Conservation (phyloP, 208 protist species). For the Trypanosoma brucei region DNA sequence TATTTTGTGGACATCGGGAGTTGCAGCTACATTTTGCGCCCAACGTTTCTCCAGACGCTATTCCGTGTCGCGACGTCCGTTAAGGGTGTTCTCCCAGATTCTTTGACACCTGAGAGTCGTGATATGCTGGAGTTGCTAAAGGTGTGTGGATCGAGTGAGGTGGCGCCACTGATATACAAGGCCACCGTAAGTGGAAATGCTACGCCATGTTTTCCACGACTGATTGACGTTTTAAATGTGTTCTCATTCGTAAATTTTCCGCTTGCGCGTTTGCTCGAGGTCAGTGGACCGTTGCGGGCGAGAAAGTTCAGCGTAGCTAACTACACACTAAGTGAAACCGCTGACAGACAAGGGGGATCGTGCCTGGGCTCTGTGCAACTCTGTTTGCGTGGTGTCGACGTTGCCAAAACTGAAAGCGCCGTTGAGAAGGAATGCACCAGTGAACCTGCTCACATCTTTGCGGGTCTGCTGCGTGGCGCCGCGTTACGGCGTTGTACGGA, state of each 20-base stretch:
- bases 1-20: slow-evolving; percentile 81
- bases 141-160: slow-evolving; percentile 41
- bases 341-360: neutral
- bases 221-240: slow-evolving; percentile 62
- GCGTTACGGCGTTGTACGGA: slow-evolving; percentile 9
- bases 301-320: slow-evolving; percentile 68
- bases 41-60: slow-evolving; percentile 70
- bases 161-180: slow-evolving; percentile 43
- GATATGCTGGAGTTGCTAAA: slow-evolving; percentile 40
- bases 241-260: slow-evolving; percentile 75
- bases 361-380: slow-evolving; percentile 17
- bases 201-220: slow-evolving; percentile 64
- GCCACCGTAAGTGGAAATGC: slow-evolving; percentile 39
- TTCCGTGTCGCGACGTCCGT: slow-evolving; percentile 41
- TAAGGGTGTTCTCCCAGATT: slow-evolving; percentile 2
- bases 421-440: neutral
- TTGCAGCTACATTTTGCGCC: slow-evolving; percentile 71
- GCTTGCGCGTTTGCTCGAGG: slow-evolving; percentile 70
- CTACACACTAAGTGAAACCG: slow-evolving; percentile 11
- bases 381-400: slow-evolving; percentile 27
- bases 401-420: slow-evolving; percentile 10
- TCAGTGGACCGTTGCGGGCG: slow-evolving; percentile 64
- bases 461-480: slow-evolving; percentile 15
- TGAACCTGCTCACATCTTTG: slow-evolving; percentile 13
- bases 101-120: slow-evolving; percentile 1